phyloP scores from a whole-genome alignment of 257 asterid genomes.

The Pogostemon cablin region DNA sequence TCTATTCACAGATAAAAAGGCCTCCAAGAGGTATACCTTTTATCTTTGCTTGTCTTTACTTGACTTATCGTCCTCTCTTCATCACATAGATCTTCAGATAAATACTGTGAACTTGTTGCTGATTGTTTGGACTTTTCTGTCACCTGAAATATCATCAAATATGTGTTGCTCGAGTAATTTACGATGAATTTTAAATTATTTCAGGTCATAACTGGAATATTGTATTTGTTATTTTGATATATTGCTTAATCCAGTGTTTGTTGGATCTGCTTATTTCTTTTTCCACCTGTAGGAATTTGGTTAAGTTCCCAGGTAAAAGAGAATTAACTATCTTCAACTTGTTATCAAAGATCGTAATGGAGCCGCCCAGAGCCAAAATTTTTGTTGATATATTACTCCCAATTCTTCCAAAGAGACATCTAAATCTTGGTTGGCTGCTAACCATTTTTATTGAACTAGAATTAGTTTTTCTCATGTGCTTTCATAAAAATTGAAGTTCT shows the following conservation, averaged over 20 bases:
- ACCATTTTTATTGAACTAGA: constrained; percentile 9
- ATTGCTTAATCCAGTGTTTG: neutral
- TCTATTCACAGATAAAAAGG: constrained; percentile 52
- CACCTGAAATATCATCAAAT: constrained; percentile 2
- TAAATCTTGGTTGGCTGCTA: constrained; percentile 60
- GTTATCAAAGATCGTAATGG: constrained; percentile 66
- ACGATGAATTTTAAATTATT: neutral
- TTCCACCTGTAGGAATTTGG: constrained; percentile 49
- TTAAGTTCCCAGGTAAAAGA: constrained; percentile 60
- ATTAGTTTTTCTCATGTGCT: constrained; percentile 10
- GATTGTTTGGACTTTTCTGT: neutral
- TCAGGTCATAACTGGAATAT: neutral
- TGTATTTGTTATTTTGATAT: too few species aligned
- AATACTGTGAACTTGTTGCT: neutral
- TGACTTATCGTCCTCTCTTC: neutral
- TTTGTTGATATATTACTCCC: constrained; percentile 85
- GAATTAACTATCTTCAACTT: constrained; percentile 70
- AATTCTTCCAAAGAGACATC: constrained; percentile 61
- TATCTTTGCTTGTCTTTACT: too few species aligned
- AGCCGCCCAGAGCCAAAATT: constrained; percentile 58
- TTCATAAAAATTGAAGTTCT: constrained; percentile 22
- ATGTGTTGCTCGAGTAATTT: constrained; percentile 10
- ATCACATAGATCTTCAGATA: neutral
- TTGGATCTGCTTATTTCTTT: constrained; percentile 26
- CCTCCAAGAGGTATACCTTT: constrained; percentile 59